Evolutionary conservation across 768 basidiomycete species (phyloP), one percentile per base, ranked within the genome.

Genomic region (Dacryopinax primogenitus): DNA sequence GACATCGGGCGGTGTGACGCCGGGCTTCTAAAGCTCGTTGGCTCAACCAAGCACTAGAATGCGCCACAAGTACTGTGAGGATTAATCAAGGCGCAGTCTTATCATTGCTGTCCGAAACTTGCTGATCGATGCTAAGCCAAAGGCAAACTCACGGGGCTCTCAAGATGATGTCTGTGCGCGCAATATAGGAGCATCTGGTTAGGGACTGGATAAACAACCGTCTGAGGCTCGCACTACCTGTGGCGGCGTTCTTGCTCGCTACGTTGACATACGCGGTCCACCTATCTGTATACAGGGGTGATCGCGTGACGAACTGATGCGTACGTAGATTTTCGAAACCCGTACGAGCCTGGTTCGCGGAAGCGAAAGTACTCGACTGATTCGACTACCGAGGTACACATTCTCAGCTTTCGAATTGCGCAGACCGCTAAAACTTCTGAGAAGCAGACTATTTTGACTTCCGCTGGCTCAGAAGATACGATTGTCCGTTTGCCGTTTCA

Each of bases 251-350:
- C 74, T 76, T 98, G 1, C 73, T 98, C n/a, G 95, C 93, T 12
- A 86, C 87, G 1, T 70, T 98, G 36, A 90, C 90, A 23, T 96
- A 95, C 72, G 87, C 90, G 4, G 92, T 91, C 68, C 66, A 84
- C 3, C 63, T 39, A 51, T 6, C 63, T 28, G 33, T 28, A 33
- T 63, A 63, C 33, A 63, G 33, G 30, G 18, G 4, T n/a, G 45
- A 33, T 45, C 11, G 35, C 66, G 15, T 63, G 66, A 66, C 18
- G 64, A 65, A 65, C 44, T 30, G 4, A 34, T 51, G 39, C 16
- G 13, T 36, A 15, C n/a, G 0, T 67, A 95, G 88, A 83, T 97
- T 63, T 96, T 97, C 71, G 92, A n/a, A 97, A 97, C 93, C 93
- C 1, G 82, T 99, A 41, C 86, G 95, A 30, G 83, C 85, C 1